A percentile compares a stretch with the other conserved stretches of the same genome.
Conservation (phyloP, 345 rosid genomes). For the Rhizophora apiculata region DNA sequence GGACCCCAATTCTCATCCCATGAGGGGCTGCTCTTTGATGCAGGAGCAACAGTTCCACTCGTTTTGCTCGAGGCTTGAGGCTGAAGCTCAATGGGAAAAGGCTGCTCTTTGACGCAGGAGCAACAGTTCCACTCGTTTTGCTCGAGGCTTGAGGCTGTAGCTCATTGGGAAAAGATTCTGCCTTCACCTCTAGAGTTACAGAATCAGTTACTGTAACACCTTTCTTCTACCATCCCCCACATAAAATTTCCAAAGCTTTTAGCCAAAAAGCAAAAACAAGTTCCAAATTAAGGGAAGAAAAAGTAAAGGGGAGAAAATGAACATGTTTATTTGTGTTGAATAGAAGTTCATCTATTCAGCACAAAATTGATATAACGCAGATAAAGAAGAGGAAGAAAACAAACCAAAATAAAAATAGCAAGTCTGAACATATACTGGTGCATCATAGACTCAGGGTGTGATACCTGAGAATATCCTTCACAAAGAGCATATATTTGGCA, state of each 20-base stretch:
- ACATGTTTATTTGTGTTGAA: no score
- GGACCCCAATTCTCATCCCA: slow-evolving; percentile 97
- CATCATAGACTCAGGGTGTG: neutral
- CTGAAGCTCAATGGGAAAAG: no score
- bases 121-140: no score
- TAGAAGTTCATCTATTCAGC: no score
- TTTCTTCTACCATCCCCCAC: slow-evolving; percentile 91
- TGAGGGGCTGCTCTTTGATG: slow-evolving; percentile 27
- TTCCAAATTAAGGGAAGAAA: neutral
- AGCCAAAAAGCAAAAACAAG: neutral
- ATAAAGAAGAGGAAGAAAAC: neutral
- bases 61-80: no score
- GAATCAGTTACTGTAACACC: slow-evolving; percentile 67
- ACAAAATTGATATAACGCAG: no score
- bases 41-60: no score
- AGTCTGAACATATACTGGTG: neutral
- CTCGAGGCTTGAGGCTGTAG: slow-evolving; percentile 23
- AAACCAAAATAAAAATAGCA: neutral
- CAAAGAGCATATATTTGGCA: slow-evolving; percentile 90
- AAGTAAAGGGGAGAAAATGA: no score
- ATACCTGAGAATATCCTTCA: slow-evolving; percentile 85
- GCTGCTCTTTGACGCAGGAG: no score
- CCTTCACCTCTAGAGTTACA: slow-evolving; percentile 53
- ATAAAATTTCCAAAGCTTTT: neutral
- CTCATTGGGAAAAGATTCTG: slow-evolving; percentile 41